A percentile compares a stretch with the other conserved stretches of the same genome.
Evolutionary conservation across 129 eudicot species (phyloP).

Genomic region (Mikania micrantha): DNA sequence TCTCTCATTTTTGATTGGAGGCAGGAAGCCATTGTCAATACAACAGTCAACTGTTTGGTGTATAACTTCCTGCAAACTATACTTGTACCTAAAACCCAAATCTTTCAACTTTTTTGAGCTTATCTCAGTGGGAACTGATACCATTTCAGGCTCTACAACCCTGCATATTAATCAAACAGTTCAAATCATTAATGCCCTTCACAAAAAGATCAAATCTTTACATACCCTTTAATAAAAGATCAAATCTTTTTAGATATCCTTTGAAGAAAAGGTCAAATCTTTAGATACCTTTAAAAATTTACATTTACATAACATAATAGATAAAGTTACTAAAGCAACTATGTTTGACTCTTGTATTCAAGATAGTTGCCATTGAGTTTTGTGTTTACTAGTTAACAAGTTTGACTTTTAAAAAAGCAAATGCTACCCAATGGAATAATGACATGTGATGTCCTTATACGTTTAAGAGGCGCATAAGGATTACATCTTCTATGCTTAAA

Average conservation of each 20-base stretch:
- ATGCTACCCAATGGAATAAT: too few species aligned
- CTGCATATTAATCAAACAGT: slow-evolving; percentile 27
- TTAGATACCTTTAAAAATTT: background rate
- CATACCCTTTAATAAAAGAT: background rate
- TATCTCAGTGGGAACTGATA: slow-evolving; percentile 46
- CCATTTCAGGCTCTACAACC: slow-evolving; percentile 24
- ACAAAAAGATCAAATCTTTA: background rate
- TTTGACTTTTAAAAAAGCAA: too few species aligned
- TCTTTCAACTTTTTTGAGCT: slow-evolving; percentile 80
- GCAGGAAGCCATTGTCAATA: slow-evolving; percentile 44
- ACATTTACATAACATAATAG: too few species aligned
- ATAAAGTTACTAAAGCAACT: too few species aligned
- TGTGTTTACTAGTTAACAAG: too few species aligned
- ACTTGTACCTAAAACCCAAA: slow-evolving; percentile 66
- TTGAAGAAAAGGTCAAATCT: background rate
- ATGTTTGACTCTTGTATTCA: too few species aligned
- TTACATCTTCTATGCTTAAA: too few species aligned
- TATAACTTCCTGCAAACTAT: slow-evolving; percentile 48
- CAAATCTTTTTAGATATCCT: background rate
- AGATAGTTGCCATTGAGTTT: too few species aligned
- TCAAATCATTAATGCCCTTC: background rate
- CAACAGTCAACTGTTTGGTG: slow-evolving; percentile 38
- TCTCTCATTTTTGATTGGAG: slow-evolving; percentile 18
- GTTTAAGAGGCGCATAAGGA: too few species aligned
- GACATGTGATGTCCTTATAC: too few species aligned